Percentiles rank a stretch among this genome's conserved stretches.
These are phyloP conservation scores for Olyra latifolia DNA, from an alignment of 176 grass and related monocot species.

Conservation along the genomic window DNA sequence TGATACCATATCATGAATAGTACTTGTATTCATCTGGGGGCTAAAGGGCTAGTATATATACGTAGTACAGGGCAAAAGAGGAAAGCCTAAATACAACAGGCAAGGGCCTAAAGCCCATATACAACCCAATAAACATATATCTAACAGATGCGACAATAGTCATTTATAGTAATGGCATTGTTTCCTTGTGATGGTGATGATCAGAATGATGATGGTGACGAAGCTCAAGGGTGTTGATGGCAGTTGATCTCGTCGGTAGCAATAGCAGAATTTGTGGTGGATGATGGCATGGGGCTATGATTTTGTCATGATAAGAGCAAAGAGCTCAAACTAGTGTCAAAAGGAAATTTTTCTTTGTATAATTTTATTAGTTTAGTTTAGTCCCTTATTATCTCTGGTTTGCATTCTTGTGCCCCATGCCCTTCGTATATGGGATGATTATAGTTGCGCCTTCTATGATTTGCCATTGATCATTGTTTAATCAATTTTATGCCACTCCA, in stretches of 20 bases:
- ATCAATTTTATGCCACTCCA: neutral
- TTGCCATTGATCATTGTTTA: neutral
- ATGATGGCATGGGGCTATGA: neutral
- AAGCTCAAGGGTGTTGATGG: neutral
- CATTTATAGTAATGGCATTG: neutral
- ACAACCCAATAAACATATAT: no score
- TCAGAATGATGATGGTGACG: neutral
- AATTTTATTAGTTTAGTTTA: neutral
- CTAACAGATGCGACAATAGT: no score
- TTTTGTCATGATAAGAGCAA: neutral
- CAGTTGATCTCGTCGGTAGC: neutral
- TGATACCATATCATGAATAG: no score
- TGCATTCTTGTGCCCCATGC: neutral
- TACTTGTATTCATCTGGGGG: no score
- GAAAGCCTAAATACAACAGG: no score
- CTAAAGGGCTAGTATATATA: no score
- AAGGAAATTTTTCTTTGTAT: neutral
- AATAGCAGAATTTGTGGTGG: neutral
- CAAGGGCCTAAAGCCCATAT: no score
- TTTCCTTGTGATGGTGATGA: neutral
- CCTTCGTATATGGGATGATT: neutral
- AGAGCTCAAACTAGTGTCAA: neutral
- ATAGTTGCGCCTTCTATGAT: neutral
- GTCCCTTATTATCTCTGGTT: neutral
- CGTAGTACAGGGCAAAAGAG: no score